Evolutionary conservation across 2,329 filamentous ascomycete genomes (phyloP).

Genomic region (Tolypocladium sp.): DNA sequence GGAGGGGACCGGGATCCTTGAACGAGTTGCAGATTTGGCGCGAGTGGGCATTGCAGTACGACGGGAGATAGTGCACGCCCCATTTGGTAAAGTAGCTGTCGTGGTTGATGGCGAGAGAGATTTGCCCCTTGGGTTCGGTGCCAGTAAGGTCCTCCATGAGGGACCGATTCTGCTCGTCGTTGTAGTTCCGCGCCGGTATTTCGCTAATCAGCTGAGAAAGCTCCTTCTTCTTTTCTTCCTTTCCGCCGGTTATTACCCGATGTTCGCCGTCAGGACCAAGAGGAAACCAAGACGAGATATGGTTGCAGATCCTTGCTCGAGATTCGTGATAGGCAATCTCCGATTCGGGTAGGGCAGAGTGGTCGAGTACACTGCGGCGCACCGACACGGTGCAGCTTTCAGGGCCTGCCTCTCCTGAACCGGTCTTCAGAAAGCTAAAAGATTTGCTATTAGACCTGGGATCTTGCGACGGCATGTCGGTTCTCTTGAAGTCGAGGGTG

Average conservation of each 20-base stretch:
- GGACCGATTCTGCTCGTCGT: conserved; percentile 31
- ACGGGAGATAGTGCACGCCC: conserved; percentile 50
- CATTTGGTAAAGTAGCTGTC: conserved; percentile 34
- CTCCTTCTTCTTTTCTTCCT: conserved; percentile 13
- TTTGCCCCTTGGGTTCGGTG: conserved; percentile 35
- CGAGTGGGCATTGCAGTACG: conserved; percentile 45
- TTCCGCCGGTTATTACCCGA: conserved; percentile 2
- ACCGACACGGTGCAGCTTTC: background rate
- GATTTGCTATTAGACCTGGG: background rate
- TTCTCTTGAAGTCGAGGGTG: conserved; percentile 23
- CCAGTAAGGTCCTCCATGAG: conserved; percentile 40
- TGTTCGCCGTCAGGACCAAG: conserved; percentile 12
- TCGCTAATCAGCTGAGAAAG: conserved; percentile 20
- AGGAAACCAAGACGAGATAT: conserved; percentile 36
- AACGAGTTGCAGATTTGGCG: conserved; percentile 52
- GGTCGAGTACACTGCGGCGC: conserved; percentile 10
- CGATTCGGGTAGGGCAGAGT: conserved; percentile 14
- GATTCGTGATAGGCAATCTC: conserved; percentile 43
- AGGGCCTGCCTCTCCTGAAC: background rate
- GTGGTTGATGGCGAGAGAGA: conserved; percentile 35
- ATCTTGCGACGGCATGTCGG: conserved; percentile 2
- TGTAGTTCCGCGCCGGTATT: conserved; percentile 23
- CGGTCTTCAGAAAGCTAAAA: background rate
- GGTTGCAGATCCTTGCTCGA: conserved; percentile 39
- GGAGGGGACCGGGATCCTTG: conserved; percentile 49